Base-by-base conservation (phyloP, 2,329 filamentous ascomycete species). In the Helminthosporium solani region DNA sequence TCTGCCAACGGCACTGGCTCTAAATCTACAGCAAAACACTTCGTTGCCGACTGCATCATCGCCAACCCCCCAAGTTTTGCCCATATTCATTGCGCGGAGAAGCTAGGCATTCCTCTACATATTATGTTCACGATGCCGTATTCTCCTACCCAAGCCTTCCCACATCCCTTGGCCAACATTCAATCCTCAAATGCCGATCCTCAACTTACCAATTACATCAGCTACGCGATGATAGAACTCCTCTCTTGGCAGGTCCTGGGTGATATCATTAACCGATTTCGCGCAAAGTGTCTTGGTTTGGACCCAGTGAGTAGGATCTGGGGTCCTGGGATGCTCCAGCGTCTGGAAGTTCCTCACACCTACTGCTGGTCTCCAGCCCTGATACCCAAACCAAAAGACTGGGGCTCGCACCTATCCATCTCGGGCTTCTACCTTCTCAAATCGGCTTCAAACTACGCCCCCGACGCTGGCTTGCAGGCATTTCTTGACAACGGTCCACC, bases 51-150 rank as follows among this genome's bases (percentile, higher is more conserved):
- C 68, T 85, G 81, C 41, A 89, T 90, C 54, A 88, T 90, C 56
- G 86, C 87, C 2, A 90, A 90, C 49, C 87, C 87, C 2, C 87
- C 87, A 0, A 87, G 84, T 57, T 90, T 89, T 68, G 86, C 84
- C 0, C 86, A 90, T 58, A 76, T 90, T 2, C 87, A 90, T 59
- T 80, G 85, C 48, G 87, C 87, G 0, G 85, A 90, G 68, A 87
- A 86, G 67, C 70, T 90, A 58, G 86, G 85, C 0, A 83, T 90
- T 39, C 87, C 87, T 0, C 63, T 90, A 7, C 87, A 90, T 58
- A 82, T 95, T 68, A 95, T 95, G 87, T 96, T 95, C 71, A 96
- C 90, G 48, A 95, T 96, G 89, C 90, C 90, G 0, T 95, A 88
- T 85, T 88, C 88, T 1, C 86, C 90, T 0, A 95, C 90, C 0